Evolutionary conservation across 495 filamentous ascomycete genomes (phyloP).

Genomic region (Xylaria venustula): DNA sequence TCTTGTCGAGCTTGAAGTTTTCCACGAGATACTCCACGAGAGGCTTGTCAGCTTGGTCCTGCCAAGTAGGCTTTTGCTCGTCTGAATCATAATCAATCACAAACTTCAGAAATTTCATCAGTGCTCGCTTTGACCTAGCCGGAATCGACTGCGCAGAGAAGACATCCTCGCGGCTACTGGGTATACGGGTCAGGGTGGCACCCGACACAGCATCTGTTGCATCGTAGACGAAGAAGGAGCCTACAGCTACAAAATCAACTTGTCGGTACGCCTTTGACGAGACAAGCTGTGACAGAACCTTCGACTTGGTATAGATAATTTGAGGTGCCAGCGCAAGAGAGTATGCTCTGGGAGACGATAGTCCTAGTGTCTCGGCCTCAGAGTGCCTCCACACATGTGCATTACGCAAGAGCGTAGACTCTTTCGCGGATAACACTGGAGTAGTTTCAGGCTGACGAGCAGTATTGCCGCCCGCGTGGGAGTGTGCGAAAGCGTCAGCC

Average conservation of each 20-base stretch:
- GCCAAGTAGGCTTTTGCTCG: slow-evolving; percentile 52
- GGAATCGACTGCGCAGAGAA: slow-evolving; percentile 72
- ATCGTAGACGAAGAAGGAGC: slow-evolving; percentile 83
- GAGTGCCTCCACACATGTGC: slow-evolving; percentile 28
- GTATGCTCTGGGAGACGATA: slow-evolving; percentile 73
- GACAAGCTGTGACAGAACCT: slow-evolving; percentile 72
- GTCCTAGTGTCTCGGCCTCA: slow-evolving; percentile 29
- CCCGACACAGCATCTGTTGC: slow-evolving; percentile 20
- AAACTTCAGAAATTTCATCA: slow-evolving; percentile 90
- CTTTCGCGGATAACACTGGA: not conserved
- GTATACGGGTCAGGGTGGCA: slow-evolving; percentile 59
- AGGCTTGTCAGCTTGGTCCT: slow-evolving; percentile 42
- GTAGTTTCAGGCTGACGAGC: not conserved
- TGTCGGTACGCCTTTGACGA: slow-evolving; percentile 84
- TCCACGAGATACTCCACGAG: slow-evolving; percentile 64
- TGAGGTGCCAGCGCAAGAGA: slow-evolving; percentile 83
- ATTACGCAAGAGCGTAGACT: slow-evolving; percentile 19
- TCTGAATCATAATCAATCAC: slow-evolving; percentile 59
- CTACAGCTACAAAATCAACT: slow-evolving; percentile 90
- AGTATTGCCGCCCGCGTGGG: slow-evolving; percentile 7
- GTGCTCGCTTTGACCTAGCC: slow-evolving; percentile 68
- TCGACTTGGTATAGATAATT: slow-evolving; percentile 79
- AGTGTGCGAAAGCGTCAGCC: slow-evolving; percentile 66
- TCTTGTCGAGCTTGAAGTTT: slow-evolving; percentile 69
- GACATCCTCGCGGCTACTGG: slow-evolving; percentile 83